Evolutionary conservation across 2,329 filamentous ascomycete species (phyloP).

Genomic region (Aspergillus udagawae): DNA sequence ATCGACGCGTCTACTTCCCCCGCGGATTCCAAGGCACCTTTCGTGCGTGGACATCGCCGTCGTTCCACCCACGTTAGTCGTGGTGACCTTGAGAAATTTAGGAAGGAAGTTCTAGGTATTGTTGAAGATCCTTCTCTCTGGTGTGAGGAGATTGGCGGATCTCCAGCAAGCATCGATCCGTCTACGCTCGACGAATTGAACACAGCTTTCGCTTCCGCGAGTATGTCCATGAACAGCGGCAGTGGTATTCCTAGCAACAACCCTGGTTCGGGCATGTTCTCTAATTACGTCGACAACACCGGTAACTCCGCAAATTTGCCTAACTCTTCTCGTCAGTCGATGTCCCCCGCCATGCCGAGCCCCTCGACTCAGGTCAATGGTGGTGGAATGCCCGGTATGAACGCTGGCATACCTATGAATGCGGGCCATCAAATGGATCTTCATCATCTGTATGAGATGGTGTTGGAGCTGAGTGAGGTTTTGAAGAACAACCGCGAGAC

Average conservation of each 20-base stretch:
- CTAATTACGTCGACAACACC: conserved; percentile 31
- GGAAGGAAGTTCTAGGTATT: conserved; percentile 30
- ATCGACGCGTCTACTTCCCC: conserved; percentile 28
- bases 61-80: conserved; percentile 40
- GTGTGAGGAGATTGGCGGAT: conserved; percentile 28
- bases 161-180: conserved; percentile 17
- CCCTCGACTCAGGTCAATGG: conserved; percentile 32
- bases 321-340: conserved; percentile 32
- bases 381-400: conserved; percentile 35
- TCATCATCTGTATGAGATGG: conserved; percentile 48
- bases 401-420: conserved; percentile 39
- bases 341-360: conserved; percentile 30
- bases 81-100: conserved; percentile 36
- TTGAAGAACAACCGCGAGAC: conserved; percentile 48
- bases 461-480: conserved; percentile 47
- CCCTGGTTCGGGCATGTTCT: conserved; percentile 27
- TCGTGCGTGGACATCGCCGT: conserved; percentile 38
- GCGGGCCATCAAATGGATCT: conserved; percentile 51
- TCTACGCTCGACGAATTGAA: conserved; percentile 30
- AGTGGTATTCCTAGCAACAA: conserved; percentile 24
- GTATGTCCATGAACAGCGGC: conserved; percentile 34
- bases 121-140: conserved; percentile 26
- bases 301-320: conserved; percentile 27
- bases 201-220: conserved; percentile 30
- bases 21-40: conserved; percentile 31